phyloP scores from a whole-genome alignment of 306 rosid species.

The Castanea mollissima region DNA sequence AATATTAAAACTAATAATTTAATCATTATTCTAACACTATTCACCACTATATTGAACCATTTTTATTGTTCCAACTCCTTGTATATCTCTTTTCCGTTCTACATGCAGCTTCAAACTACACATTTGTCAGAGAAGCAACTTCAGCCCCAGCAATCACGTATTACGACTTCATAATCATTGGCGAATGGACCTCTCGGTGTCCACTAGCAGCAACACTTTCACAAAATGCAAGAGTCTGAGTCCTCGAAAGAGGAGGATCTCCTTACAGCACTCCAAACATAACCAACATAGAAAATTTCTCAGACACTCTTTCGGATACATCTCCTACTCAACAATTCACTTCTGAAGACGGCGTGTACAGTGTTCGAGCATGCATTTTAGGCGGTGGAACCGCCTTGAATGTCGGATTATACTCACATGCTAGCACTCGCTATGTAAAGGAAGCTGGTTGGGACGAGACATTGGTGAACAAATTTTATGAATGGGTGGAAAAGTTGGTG shows the following conservation, averaged over 20 bases:
- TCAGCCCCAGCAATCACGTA: slow-evolving; percentile 39
- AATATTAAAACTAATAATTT: neutral
- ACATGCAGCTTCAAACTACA: slow-evolving; percentile 37
- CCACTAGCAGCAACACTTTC: slow-evolving; percentile 81
- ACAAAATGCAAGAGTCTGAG: slow-evolving; percentile 48
- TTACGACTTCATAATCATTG: slow-evolving; percentile 63
- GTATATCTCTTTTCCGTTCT: neutral
- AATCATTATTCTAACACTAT: neutral
- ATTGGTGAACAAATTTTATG: slow-evolving; percentile 41
- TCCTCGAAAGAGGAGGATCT: slow-evolving; percentile 78
- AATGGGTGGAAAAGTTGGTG: slow-evolving; percentile 65
- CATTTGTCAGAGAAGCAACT: slow-evolving; percentile 53
- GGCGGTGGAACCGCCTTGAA: slow-evolving; percentile 74
- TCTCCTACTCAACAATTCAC: slow-evolving; percentile 64
- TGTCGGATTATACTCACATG: slow-evolving; percentile 65
- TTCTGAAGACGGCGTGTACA: slow-evolving; percentile 59
- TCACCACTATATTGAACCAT: neutral
- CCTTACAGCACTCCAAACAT: slow-evolving; percentile 50
- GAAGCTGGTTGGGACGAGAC: slow-evolving; percentile 47
- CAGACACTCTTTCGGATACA: slow-evolving; percentile 37
- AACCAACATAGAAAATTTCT: slow-evolving; percentile 38
- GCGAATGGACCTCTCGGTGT: slow-evolving; percentile 85
- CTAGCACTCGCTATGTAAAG: slow-evolving; percentile 32
- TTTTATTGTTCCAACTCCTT: neutral
- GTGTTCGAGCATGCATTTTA: slow-evolving; percentile 45